Percentiles rank a stretch among this genome's conserved stretches.
phyloP scores from a whole-genome alignment of 129 eudicot genomes.

The Silybum marianum region DNA sequence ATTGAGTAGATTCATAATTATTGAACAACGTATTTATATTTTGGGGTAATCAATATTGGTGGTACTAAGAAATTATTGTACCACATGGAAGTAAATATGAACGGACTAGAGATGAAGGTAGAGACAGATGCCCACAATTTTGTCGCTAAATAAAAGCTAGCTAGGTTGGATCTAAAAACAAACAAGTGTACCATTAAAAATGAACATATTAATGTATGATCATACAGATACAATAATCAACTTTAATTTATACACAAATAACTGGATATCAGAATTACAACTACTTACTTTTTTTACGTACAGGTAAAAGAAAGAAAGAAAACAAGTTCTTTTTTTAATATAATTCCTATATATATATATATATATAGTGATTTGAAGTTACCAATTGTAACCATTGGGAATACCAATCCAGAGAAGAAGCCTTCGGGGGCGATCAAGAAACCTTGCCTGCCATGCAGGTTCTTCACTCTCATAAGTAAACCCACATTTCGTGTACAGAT shows the following conservation, averaged over 20 bases:
- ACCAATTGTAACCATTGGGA: conserved; percentile 47
- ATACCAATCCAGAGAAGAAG: conserved; percentile 82
- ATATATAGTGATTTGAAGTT: neutral
- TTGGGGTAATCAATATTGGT: no score
- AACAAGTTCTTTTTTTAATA: neutral
- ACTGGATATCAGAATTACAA: neutral
- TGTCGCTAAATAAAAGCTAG: neutral
- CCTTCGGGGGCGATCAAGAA: conserved; percentile 80
- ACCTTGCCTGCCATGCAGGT: conserved; percentile 92
- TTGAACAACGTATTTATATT: no score
- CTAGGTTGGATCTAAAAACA: neutral
- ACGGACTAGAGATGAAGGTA: neutral
- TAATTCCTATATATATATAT: neutral
- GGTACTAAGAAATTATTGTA: neutral
- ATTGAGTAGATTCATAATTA: no score
- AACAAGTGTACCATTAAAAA: no score
- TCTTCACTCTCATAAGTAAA: conserved; percentile 78
- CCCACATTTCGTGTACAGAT: conserved; percentile 78
- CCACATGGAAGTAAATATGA: neutral
- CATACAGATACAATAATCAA: no score
- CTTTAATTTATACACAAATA: no score
- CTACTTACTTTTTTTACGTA: neutral
- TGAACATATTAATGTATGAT: no score
- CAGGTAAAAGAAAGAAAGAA: neutral
- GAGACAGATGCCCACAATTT: neutral